Evolutionary conservation across 345 rosid species (phyloP), one percentile per base, ranked within the genome.

Genomic region (Leavenworthia alabamica): DNA sequence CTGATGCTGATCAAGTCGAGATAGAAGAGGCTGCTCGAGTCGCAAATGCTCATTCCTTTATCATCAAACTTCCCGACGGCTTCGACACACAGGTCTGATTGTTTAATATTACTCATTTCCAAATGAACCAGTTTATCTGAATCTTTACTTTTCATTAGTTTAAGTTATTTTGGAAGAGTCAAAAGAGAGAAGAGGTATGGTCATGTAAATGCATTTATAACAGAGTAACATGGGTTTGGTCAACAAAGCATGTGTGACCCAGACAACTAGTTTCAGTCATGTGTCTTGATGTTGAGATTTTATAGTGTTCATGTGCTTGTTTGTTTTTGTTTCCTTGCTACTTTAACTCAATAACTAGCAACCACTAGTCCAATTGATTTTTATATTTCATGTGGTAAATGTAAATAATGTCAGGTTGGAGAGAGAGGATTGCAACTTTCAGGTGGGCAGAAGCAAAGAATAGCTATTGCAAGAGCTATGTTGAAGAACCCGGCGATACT

Each of bases 391-490:
- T 26, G 12, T 45, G 29, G 56, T 46, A 26, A 35, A 66, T 46
- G 48, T 66, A 40, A 23, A 27, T 32, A 76, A 77, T 92, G 79
- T 73, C 83, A 92, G 98, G 98, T 89, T 3, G 98, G 98, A 40
- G 98, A 92, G 70, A 92, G 98, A 71, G 98, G 98, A 37, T 52
- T 92, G 61, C 98, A 92, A 70, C 84, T 92, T 5, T 92, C 98
- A 3, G 98, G 98, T 68, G 98, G 98, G 40, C 98, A 92, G 77
- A 92, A 89, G 81, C 98, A 92, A 74, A 78, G 98, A 71, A 82
- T 92, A 62, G 98, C 98, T 8, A 92, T 92, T 26, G 98, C 98
- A 8, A 79, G 98, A 76, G 98, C 98, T 0, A 92, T 92, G 98
- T 81, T 92, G 43, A 92, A 92, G 72, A 92, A 92, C 64, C 96